phyloP scores from a whole-genome alignment of 2,329 filamentous ascomycete species.

The Trichoderma hamatum region DNA sequence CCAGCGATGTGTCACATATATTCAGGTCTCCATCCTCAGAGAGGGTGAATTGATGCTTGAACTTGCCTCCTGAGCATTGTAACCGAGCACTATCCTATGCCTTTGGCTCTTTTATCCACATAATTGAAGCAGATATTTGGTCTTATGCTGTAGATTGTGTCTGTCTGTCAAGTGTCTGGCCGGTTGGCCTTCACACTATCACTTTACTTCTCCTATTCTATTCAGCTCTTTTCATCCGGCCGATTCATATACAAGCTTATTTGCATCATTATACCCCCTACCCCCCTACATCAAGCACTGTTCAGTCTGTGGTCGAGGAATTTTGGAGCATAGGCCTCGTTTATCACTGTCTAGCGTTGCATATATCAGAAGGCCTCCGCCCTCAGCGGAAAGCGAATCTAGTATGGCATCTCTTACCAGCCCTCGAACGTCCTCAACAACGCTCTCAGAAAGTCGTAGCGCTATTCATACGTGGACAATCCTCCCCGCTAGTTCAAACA shows the following conservation, averaged over 20 bases:
- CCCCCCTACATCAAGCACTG: conserved; percentile 3
- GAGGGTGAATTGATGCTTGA: conserved; percentile 5
- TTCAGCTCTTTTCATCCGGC: neutral
- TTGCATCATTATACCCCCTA: neutral
- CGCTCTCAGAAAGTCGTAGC: neutral
- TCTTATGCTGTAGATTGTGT: neutral
- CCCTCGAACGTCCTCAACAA: neutral
- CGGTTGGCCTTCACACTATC: neutral
- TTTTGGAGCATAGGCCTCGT: neutral
- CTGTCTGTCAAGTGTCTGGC: neutral
- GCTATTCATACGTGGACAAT: conserved; percentile 25
- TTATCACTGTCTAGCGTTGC: neutral
- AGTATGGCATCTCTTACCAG: conserved; percentile 23
- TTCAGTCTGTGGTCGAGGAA: neutral
- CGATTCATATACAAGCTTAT: neutral
- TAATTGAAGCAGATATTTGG: neutral
- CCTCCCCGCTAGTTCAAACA: neutral
- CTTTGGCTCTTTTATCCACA: neutral
- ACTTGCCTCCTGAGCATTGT: neutral
- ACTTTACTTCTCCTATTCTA: neutral
- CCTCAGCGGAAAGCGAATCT: neutral
- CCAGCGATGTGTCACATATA: conserved; percentile 26
- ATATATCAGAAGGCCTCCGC: neutral
- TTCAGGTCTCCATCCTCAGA: conserved; percentile 19
- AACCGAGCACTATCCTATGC: neutral